phyloP scores from a whole-genome alignment of 2,329 filamentous ascomycete genomes.

The Ceratocystis cubensis region DNA sequence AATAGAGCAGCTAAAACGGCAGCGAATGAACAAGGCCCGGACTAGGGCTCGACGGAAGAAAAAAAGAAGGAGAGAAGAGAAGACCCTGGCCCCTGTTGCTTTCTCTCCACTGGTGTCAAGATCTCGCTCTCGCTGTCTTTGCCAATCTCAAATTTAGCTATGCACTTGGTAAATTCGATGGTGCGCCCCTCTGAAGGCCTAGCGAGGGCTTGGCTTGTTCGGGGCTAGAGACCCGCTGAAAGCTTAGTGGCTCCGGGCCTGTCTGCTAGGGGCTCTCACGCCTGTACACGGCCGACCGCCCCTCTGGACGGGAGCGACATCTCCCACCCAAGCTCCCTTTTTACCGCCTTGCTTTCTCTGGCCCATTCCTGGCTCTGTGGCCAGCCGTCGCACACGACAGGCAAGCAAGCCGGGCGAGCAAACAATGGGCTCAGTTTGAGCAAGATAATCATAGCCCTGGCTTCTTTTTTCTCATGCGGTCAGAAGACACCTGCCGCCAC shows the following conservation, averaged over 20 bases:
- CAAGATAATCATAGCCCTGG: background rate
- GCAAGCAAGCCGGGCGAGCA: background rate
- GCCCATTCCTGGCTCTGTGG: background rate
- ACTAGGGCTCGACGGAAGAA: background rate
- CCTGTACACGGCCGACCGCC: background rate
- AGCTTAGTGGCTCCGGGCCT: background rate
- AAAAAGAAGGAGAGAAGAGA: background rate
- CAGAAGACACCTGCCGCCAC: no score
- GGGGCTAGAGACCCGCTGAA: no score
- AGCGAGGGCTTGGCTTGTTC: no score
- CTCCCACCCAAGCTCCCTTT: background rate
- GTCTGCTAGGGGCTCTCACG: background rate
- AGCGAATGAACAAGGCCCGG: background rate
- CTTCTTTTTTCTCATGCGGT: no score
- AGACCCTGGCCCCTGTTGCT: background rate
- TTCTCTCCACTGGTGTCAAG: background rate
- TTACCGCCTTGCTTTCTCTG: background rate
- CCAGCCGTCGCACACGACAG: background rate
- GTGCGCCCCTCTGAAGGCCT: no score
- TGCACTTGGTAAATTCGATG: no score
- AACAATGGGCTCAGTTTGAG: background rate
- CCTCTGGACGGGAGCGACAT: no score
- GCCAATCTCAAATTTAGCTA: no score
- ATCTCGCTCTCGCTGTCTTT: background rate
- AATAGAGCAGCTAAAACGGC: constrained; percentile 10